A percentile compares a stretch with the other conserved stretches of the same genome.
Evolutionary conservation across 495 filamentous ascomycete genomes (phyloP).

Genomic region (Aspergillus leporis): DNA sequence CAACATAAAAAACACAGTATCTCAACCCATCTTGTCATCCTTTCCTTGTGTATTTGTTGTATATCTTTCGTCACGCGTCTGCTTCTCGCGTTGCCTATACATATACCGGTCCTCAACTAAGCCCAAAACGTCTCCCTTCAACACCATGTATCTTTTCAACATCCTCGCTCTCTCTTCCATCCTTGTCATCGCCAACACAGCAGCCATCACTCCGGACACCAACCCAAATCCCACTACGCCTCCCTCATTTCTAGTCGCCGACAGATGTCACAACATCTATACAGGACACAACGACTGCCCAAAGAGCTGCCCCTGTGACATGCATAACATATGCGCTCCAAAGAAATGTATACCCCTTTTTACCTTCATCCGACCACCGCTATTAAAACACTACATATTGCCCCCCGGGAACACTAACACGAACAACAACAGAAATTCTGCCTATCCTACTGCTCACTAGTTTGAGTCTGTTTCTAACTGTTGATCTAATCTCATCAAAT

Average conservation of each 20-base stretch:
- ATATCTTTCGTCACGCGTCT: too few species aligned
- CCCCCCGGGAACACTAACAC: too few species aligned
- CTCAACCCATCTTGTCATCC: too few species aligned
- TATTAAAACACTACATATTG: too few species aligned
- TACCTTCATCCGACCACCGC: too few species aligned
- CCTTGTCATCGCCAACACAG: neutral
- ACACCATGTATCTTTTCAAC: conserved; percentile 15
- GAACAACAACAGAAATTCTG: too few species aligned
- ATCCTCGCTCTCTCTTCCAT: conserved; percentile 3
- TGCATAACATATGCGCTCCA: neutral
- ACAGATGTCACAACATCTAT: conserved; percentile 4
- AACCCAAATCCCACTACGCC: neutral
- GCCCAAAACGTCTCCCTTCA: neutral
- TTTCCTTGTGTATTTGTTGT: too few species aligned
- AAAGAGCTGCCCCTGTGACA: neutral
- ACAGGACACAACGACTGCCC: conserved; percentile 1
- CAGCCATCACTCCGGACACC: neutral
- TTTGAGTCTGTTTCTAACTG: too few species aligned
- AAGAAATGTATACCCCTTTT: neutral
- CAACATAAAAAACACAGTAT: too few species aligned
- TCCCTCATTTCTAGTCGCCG: neutral
- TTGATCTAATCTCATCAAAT: neutral
- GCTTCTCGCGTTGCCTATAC: too few species aligned
- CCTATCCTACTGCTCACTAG: too few species aligned
- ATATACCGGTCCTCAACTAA: neutral